These are phyloP conservation scores for Gillenia trifoliata DNA, from an alignment of 306 rosid genomes.

Conservation along the genomic window DNA sequence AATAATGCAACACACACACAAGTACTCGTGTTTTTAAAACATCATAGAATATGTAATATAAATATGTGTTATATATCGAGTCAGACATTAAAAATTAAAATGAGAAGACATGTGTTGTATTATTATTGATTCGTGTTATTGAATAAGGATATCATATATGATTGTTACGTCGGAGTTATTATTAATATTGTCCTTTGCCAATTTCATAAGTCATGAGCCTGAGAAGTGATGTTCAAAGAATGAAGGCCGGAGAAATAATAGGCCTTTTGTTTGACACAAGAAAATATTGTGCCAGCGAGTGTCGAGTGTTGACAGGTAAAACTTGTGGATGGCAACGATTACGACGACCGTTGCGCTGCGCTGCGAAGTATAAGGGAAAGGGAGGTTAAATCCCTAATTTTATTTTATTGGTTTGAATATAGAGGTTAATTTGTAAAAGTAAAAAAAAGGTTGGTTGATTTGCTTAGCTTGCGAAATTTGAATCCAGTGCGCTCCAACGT, in stretches of 20 bases:
- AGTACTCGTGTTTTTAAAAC: too few relatives aligned
- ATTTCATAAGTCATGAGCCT: too few relatives aligned
- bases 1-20: not conserved
- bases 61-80: not conserved
- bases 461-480: slow-evolving; percentile 30
- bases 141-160: too few relatives aligned
- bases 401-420: too few relatives aligned
- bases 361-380: not conserved
- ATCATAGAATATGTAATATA: not conserved
- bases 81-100: not conserved
- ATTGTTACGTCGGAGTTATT: too few relatives aligned
- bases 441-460: not conserved
- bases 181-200: too few relatives aligned
- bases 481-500: slow-evolving; percentile 98
- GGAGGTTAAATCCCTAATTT: too few relatives aligned
- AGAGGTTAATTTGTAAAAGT: slow-evolving; percentile 1
- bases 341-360: not conserved
- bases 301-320: too few relatives aligned
- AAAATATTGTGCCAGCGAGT: not conserved
- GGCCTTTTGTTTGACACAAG: not conserved
- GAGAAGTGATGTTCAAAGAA: not conserved
- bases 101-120: too few relatives aligned
- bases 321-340: not conserved
- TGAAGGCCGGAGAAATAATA: not conserved
- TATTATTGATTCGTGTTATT: not conserved